Base-by-base conservation (phyloP, 148 eudicot species). In the Fagopyrum tataricum region DNA sequence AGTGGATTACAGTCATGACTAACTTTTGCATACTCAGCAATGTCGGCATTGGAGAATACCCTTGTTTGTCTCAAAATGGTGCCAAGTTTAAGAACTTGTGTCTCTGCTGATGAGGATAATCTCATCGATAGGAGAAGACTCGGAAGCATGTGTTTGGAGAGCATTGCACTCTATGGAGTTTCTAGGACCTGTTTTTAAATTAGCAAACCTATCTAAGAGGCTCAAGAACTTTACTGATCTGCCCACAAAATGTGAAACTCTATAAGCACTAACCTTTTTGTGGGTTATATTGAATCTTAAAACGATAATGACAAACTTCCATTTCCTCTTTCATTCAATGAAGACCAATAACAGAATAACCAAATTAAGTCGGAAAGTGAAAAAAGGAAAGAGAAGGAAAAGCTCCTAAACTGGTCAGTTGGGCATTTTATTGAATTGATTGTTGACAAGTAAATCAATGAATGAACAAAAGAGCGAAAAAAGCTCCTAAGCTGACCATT, bases 1-100 rank as follows among this genome's bases (percentile, higher is more conserved):
- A 93, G 23, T 75, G 92, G 96, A 81, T 93, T 93, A 11, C 71
- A 74, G 73, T 93, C 94, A 53, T 70, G 53, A 64, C 88, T 93
- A 72, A 91, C 79, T 74, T 84, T 86, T 6, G 97, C 83, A 82
- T 89, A 93, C 2, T 84, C 85, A 13, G 73, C 53, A 73, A 93
- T 77, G 77, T 93, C 92, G 4, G 73, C 39, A 42, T 46, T 77
- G 42, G 86, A 77, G 79, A 87, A 90, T 59, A 78, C 53, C 71
- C 96, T 86, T 18, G 82, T 76, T 73, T 81, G 85, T 46, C 79
- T 74, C 72, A 93, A 74, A 44, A 76, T 68, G 62, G 85, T 87
- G 49, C 94, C 91, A 14, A 71, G 10, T 83, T 84, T 83, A 37
- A 91, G 87, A 39, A 79, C 7, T 37, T 53, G 44, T 49, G 71